Percentiles rank a stretch among this genome's conserved stretches.
phyloP scores from a whole-genome alignment of 2,329 filamentous ascomycete genomes.

The Nectriaceae sp. region DNA sequence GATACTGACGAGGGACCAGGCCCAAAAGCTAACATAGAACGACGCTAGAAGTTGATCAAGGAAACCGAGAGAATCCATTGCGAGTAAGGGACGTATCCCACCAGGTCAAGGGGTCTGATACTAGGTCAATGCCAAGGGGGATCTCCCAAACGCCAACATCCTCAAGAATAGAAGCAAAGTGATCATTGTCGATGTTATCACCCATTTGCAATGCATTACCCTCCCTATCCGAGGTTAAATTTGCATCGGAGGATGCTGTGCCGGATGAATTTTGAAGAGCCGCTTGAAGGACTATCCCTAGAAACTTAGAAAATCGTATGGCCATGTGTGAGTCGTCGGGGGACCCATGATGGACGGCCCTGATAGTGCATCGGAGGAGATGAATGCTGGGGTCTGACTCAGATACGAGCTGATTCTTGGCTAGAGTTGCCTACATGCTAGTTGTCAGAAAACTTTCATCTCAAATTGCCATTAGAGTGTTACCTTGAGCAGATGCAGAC shows the following conservation, averaged over 20 bases:
- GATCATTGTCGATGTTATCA: neutral
- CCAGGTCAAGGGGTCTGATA: constrained; percentile 14
- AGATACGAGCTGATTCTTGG: constrained; percentile 5
- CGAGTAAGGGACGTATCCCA: constrained; percentile 11
- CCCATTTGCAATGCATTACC: neutral
- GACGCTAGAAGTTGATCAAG: too few relatives aligned
- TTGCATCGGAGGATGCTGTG: neutral
- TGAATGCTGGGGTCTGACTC: constrained; percentile 7
- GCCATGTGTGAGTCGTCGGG: constrained; percentile 17
- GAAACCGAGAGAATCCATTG: constrained; percentile 4
- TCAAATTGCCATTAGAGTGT: neutral
- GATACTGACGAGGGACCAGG: too few relatives aligned
- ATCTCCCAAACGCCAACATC: constrained; percentile 11
- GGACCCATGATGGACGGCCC: constrained; percentile 9
- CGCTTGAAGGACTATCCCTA: constrained; percentile 10
- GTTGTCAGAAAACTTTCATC: neutral
- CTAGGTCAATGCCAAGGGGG: constrained; percentile 5
- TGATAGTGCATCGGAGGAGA: constrained; percentile 10
- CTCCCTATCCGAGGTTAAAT: neutral
- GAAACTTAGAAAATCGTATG: constrained; percentile 15
- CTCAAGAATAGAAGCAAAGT: constrained; percentile 5
- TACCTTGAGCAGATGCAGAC: constrained; percentile 14
- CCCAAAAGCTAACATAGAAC: too few relatives aligned
- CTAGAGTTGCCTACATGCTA: constrained; percentile 8
- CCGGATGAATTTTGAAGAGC: constrained; percentile 5